Evolutionary conservation across 441 rosid genomes (phyloP).

Genomic region (Syzygium syzygioides): DNA sequence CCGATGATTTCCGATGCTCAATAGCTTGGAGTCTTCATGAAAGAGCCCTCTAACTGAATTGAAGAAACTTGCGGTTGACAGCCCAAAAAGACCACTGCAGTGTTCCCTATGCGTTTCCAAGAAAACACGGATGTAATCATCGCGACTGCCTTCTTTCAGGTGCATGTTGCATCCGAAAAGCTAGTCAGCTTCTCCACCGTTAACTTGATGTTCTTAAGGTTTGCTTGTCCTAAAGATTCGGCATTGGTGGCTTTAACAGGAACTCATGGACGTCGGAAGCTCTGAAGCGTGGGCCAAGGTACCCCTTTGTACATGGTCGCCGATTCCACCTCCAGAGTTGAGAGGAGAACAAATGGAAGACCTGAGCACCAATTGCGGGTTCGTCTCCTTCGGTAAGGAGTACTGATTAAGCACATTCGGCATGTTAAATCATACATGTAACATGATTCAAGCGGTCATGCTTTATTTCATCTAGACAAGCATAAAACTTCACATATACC

Average conservation of each 20-base stretch:
- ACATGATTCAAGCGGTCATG: background rate
- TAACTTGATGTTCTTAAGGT: background rate
- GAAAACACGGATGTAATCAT: constrained; percentile 76
- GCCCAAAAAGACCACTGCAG: constrained; percentile 56
- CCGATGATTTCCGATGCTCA: background rate
- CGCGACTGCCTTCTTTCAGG: constrained; percentile 88
- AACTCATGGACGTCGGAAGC: constrained; percentile 69
- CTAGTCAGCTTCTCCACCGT: background rate
- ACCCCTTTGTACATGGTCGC: constrained; percentile 84
- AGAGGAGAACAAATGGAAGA: constrained; percentile 77
- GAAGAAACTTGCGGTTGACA: constrained; percentile 13
- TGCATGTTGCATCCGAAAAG: constrained; percentile 3
- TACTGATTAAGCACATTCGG: background rate
- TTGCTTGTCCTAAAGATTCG: background rate
- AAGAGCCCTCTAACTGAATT: background rate
- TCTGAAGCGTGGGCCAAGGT: constrained; percentile 64
- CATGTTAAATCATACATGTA: background rate
- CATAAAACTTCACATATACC: background rate
- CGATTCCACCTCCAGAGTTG: constrained; percentile 78
- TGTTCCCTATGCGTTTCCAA: constrained; percentile 84
- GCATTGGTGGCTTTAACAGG: constrained; percentile 24
- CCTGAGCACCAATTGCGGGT: constrained; percentile 81
- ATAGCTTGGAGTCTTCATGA: background rate
- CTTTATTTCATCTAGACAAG: background rate
- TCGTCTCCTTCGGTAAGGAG: constrained; percentile 65